Evolutionary conservation across 805 yeast species (phyloP).

Genomic region (Dipodascus albidus): DNA sequence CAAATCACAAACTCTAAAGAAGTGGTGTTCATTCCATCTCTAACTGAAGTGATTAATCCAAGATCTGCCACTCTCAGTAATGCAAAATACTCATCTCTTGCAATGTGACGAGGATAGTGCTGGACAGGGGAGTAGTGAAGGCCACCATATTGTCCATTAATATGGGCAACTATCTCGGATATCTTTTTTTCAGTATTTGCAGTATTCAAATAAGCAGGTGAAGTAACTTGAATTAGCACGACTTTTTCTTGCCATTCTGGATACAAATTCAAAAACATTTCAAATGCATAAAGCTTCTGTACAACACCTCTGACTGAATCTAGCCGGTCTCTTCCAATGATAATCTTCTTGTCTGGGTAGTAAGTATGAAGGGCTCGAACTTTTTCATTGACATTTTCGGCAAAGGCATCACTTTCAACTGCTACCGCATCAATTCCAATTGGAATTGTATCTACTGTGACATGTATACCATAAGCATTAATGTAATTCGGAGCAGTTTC

Average conservation of each 20-base stretch:
- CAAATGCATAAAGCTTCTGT: constrained; percentile 87
- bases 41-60: constrained; percentile 76
- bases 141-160: constrained; percentile 77
- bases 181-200: constrained; percentile 69
- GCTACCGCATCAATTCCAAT: constrained; percentile 76
- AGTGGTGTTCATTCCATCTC: constrained; percentile 96
- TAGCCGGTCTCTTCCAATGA: constrained; percentile 88
- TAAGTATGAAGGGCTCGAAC: constrained; percentile 45
- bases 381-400: constrained; percentile 33
- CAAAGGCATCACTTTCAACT: constrained; percentile 53
- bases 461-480: constrained; percentile 64
- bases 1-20: constrained; percentile 86
- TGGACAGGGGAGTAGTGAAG: constrained; percentile 79
- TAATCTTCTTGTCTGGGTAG: constrained; percentile 45
- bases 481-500: constrained; percentile 40
- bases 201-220: constrained; percentile 53
- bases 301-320: constrained; percentile 89
- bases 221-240: constrained; percentile 82
- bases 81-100: constrained; percentile 81
- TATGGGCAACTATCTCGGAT: constrained; percentile 66
- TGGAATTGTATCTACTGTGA: constrained; percentile 66
- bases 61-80: constrained; percentile 81
- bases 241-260: constrained; percentile 89
- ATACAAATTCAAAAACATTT: constrained; percentile 73
- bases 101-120: constrained; percentile 84